These are phyloP conservation scores for Ogataea angusta DNA, from an alignment of 805 yeast species.

Conservation along the genomic window DNA sequence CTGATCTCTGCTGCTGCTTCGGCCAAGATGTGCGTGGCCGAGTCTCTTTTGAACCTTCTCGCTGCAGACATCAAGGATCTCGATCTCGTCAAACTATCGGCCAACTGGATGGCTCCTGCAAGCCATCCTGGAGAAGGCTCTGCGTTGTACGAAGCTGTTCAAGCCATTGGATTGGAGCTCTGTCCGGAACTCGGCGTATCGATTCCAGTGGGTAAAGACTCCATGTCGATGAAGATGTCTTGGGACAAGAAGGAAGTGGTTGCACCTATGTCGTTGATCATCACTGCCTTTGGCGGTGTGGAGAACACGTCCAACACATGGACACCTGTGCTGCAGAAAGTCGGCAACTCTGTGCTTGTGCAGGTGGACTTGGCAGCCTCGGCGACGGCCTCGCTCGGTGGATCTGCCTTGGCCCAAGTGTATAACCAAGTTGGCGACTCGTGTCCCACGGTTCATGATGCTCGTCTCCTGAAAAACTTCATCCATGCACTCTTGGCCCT, in stretches of 20 bases:
- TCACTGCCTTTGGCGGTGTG: slow-evolving; percentile 92
- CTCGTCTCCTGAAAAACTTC: slow-evolving; percentile 61
- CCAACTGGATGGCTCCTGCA: slow-evolving; percentile 99
- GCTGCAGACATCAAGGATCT: slow-evolving; percentile 85
- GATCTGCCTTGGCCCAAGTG: slow-evolving; percentile 92
- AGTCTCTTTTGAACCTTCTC: slow-evolving; percentile 78
- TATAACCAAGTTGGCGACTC: slow-evolving; percentile 81
- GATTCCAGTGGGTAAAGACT: slow-evolving; percentile 98
- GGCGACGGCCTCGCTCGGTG: slow-evolving; percentile 66
- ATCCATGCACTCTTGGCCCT: slow-evolving; percentile 65
- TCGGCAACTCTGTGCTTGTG: slow-evolving; percentile 56
- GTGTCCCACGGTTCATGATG: slow-evolving; percentile 79
- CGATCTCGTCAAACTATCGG: slow-evolving; percentile 78
- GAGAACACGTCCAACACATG: slow-evolving; percentile 82
- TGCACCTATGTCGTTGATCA: slow-evolving; percentile 88
- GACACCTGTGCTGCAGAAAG: slow-evolving; percentile 78
- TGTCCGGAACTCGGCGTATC: slow-evolving; percentile 91
- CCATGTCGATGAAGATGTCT: slow-evolving; percentile 99
- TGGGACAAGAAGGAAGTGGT: slow-evolving; percentile 93
- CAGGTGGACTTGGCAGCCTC: slow-evolving; percentile 74
- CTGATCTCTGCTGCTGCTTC: slow-evolving; percentile 85
- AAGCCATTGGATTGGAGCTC: slow-evolving; percentile 89
- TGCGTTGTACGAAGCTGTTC: slow-evolving; percentile 92
- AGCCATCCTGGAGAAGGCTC: slow-evolving; percentile 94
- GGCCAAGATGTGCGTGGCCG: slow-evolving; percentile 95